Conservation (phyloP, 352 stramenopile species). For the Aphanomyces euteiches region DNA sequence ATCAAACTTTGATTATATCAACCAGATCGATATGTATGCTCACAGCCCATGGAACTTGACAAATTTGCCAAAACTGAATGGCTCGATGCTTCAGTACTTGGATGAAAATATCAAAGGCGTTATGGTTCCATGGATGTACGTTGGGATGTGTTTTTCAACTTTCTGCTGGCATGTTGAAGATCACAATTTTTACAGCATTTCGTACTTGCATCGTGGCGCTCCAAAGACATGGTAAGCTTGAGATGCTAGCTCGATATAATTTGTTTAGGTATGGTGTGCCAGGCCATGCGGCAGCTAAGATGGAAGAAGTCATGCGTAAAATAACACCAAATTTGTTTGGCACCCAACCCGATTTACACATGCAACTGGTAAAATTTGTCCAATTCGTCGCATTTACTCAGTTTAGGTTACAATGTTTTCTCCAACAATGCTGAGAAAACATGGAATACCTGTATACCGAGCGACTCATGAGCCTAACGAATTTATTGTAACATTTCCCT, state of each 20-base stretch:
- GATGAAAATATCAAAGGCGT: conserved; percentile 97
- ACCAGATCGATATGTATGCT: conserved; percentile 66
- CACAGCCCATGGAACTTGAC: conserved; percentile 97
- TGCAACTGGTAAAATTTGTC: conserved; percentile 64
- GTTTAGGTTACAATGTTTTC: conserved; percentile 70
- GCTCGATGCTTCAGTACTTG: conserved; percentile 93
- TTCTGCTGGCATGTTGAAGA: conserved; percentile 99
- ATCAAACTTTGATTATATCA: conserved; percentile 18
- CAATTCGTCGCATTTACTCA: not conserved
- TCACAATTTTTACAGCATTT: conserved; percentile 99
- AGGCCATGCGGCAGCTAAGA: conserved; percentile 83
- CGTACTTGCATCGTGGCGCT: conserved; percentile 96
- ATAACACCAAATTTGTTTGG: conserved; percentile 94
- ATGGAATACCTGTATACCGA: conserved; percentile 92
- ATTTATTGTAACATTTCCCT: conserved; percentile 99
- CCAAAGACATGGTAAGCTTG: conserved; percentile 96
- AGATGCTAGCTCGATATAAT: not conserved
- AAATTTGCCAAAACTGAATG: conserved; percentile 93
- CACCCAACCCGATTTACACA: conserved; percentile 94
- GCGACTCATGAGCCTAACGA: conserved; percentile 94
- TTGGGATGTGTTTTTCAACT: conserved; percentile 97
- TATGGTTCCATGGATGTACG: conserved; percentile 99
- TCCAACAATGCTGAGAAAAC: conserved; percentile 58
- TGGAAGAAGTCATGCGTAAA: conserved; percentile 86
- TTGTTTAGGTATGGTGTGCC: conserved; percentile 73